Conservation (phyloP, 2,329 filamentous ascomycete species). For the Apiospora saccharicola region DNA sequence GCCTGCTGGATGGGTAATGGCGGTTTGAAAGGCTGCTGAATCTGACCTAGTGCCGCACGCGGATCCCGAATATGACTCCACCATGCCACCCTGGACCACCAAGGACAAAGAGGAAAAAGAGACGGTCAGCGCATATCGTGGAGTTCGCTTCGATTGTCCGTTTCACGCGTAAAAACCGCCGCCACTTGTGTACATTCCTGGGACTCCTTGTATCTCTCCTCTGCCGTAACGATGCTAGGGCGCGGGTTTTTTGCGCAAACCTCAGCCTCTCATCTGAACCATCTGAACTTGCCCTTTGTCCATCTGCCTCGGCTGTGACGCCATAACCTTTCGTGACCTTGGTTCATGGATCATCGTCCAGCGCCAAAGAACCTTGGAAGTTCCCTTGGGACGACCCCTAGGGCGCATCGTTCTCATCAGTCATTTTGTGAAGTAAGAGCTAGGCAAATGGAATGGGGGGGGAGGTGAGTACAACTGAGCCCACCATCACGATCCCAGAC, state of each 20-base stretch:
- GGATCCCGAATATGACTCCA: not conserved
- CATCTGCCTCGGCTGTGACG: constrained; percentile 22
- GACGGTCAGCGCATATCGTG: constrained; percentile 16
- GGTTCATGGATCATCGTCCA: constrained; percentile 8
- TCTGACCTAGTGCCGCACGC: not conserved
- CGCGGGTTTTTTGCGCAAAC: constrained; percentile 23
- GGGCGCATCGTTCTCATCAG: not conserved
- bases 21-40: not conserved
- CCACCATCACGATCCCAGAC: not conserved
- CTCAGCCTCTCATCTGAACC: constrained; percentile 14
- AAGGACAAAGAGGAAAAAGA: not conserved
- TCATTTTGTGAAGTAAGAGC: constrained; percentile 11
- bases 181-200: not conserved
- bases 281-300: constrained; percentile 8
- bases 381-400: not conserved
- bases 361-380: constrained; percentile 6
- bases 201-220: not conserved
- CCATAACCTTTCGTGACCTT: constrained; percentile 21
- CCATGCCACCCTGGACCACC: not conserved
- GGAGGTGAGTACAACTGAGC: not conserved
- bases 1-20: constrained; percentile 12
- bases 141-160: not conserved
- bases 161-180: constrained; percentile 6
- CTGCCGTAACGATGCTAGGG: not conserved
- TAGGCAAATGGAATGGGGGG: not conserved